Base-by-base conservation (phyloP, 1,284 basidiomycete genomes). In the Cutaneotrichosporon dermatis region DNA sequence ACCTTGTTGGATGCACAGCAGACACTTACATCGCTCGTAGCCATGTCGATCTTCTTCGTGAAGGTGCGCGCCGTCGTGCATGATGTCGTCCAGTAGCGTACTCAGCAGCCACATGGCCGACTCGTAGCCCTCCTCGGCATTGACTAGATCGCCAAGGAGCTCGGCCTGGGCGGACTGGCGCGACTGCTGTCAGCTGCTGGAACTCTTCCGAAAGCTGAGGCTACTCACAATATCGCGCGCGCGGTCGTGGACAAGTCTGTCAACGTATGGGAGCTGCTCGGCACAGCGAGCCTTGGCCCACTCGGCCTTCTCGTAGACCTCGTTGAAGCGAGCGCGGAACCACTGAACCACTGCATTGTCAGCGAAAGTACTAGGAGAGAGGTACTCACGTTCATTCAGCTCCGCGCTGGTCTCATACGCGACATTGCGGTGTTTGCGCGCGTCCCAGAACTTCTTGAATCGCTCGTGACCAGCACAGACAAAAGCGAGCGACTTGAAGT, bases 41-140 rank as follows among this genome's bases (percentile, higher is more conserved):
- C 88, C 89, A 34, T 82, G 82, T 40, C 86, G 83, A 73, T 95
- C 92, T 67, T 92, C 90, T 48, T 91, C 89, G 80, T 86, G 83
- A 72, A 90, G 89, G 1, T 87, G 86, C 65, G 89, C 90, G 11
- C 86, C 88, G 4, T 85, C 86, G 70, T 93, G 89, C 67, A 97
- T 82, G 3, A 89, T 82, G 63, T 94, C 90, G 73, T 99, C 95
- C 69, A 95, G 86, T 5, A 98, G 82, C 0, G 92, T 89, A 65
- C 90, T 89, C 34, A 99, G 80, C 73, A 94, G 89, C 88, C 91
- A 95, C 15, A 96, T 78, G 0, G 92, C 92, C 63, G 92, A 92
- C 73, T 97, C 94, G 78, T 99, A 99, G 41, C 94, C 83, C 70
- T 89, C 88, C 79, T 96, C 89, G 72, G 93, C 96, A 67, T 89